phyloP scores from a whole-genome alignment of 331 rosid species.

The Acacia pycnantha region DNA sequence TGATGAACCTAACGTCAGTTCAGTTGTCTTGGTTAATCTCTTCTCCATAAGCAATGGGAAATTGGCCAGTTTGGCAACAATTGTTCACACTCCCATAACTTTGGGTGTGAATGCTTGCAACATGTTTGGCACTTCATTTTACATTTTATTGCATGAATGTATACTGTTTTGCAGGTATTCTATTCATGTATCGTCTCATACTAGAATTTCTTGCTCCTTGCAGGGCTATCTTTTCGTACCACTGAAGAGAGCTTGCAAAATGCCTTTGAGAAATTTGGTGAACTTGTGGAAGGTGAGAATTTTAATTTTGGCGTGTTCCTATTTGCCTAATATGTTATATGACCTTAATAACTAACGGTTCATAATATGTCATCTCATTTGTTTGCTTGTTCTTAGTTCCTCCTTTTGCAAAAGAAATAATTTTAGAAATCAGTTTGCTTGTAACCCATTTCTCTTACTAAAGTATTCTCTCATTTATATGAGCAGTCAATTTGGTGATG shows the following conservation, averaged over 20 bases:
- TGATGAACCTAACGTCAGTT: neutral
- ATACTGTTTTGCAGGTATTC: neutral
- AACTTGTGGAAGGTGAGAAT: conserved; percentile 77
- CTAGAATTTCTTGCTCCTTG: conserved; percentile 15
- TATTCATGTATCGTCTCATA: neutral
- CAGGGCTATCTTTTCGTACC: conserved; percentile 90
- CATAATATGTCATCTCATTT: neutral
- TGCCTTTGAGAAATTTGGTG: conserved; percentile 73
- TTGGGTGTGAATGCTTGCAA: neutral
- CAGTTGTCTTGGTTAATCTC: neutral
- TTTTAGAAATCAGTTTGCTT: neutral
- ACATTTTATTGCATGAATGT: neutral
- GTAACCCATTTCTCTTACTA: neutral
- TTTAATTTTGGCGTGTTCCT: conserved; percentile 6
- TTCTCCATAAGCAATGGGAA: neutral
- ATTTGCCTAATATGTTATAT: conserved; percentile 8
- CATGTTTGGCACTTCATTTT: neutral
- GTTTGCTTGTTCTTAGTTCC: neutral
- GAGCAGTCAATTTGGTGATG: conserved; percentile 88
- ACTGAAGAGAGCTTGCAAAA: conserved; percentile 80
- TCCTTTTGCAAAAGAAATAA: neutral
- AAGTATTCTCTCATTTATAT: conserved; percentile 12
- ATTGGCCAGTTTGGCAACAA: conserved; percentile 5
- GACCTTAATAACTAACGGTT: neutral
- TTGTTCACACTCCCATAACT: neutral